Percentiles rank a stretch among this genome's conserved stretches.
Evolutionary conservation across 305 asterid genomes (phyloP).

Genomic region (Plantago rigida): DNA sequence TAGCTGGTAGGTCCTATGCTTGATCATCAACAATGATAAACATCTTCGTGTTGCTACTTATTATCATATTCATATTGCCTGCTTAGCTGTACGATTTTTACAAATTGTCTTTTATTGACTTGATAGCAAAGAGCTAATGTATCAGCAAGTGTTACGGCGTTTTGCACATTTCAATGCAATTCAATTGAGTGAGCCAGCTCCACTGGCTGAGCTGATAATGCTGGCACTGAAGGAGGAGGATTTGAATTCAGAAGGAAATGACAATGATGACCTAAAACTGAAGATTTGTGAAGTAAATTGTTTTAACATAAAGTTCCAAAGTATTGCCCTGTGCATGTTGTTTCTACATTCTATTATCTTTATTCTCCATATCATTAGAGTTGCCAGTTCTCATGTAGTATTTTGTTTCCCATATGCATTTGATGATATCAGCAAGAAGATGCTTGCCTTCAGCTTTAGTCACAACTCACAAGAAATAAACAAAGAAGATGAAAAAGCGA

Average conservation of each 20-base stretch:
- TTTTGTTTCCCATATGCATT: not conserved
- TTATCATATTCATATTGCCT: conserved; percentile 3
- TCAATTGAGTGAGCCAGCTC: conserved; percentile 87
- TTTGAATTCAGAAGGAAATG: conserved; percentile 48
- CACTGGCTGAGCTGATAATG: conserved; percentile 56
- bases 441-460: not conserved
- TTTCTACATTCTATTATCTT: not conserved
- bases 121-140: conserved; percentile 92
- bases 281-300: conserved; percentile 71
- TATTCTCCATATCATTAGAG: not conserved
- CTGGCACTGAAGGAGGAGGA: conserved; percentile 82
- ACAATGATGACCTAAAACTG: conserved; percentile 55
- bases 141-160: conserved; percentile 82
- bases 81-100: conserved; percentile 17
- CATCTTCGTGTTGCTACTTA: conserved; percentile 7
- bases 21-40: conserved; percentile 14
- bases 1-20: not conserved
- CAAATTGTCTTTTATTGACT: conserved; percentile 15
- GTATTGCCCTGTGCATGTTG: not conserved
- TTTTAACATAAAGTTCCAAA: conserved; percentile 17
- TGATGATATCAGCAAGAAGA: not conserved
- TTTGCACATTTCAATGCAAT: conserved; percentile 92
- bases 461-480: too few relatives aligned
- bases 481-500: too few relatives aligned
- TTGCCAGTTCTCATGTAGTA: not conserved